Base-by-base conservation (phyloP, 2,329 filamentous ascomycete species). In the Trichocomaceae sp. region DNA sequence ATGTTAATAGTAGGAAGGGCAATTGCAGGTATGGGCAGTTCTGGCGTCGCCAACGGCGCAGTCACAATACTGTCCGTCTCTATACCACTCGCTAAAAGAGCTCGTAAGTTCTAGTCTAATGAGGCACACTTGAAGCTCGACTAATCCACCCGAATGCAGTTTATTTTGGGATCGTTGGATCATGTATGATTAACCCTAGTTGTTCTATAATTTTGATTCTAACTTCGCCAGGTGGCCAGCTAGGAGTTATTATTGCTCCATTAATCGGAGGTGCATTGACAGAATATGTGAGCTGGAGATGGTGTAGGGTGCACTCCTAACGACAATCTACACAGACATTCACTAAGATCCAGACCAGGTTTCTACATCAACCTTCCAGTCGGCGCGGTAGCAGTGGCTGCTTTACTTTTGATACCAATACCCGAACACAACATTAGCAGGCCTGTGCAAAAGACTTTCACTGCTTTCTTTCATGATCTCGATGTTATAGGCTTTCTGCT, bases 321-420 rank as follows among this genome's bases (percentile, higher is more conserved):
- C 2, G 12, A 35, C 31, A 15, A 35, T 67, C 0, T 22, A 12
- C 2, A 15, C 2, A 15, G 9, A 35, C 31, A 15, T 2, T 15
- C 5, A 15, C 31, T 35, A 35, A 35, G 31, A 15, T 35, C 31
- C 31, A 35, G 31, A 35, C 26, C 50, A 65, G 66, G 67, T 45
- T 74, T 73, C 49, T 73, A 68, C 47, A 65, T 74, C 49, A 73
- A 72, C 47, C 60, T 72, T 2, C 70, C 70, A 0, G 42, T 69
- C 3, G 69, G 69, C 6, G 68, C 54, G 3, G 26, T 67, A n/a
- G 64, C 65, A 6, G 60, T 58, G 5, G 33, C 57, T 1, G 29
- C 67, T 3, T 54, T 72, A 6, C 31, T 66, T 5, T 59, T 69
- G 35, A 57, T 67, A 13, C 46, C 52, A 2, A 61, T 72, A 2